Evolutionary conservation across 768 basidiomycete species (phyloP), one percentile per base, ranked within the genome.

Genomic region (Suillus occidentalis): DNA sequence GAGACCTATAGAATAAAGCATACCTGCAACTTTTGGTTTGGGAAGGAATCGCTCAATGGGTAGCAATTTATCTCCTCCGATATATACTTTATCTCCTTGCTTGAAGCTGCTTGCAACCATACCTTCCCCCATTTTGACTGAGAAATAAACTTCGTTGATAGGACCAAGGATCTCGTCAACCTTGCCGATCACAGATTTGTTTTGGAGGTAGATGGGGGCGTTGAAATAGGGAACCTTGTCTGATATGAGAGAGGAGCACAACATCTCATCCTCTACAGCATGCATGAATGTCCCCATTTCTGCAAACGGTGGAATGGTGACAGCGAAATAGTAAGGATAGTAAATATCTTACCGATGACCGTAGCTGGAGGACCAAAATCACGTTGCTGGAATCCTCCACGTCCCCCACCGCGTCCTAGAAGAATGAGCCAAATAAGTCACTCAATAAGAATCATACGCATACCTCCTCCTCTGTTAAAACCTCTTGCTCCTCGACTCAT

Each of bases 151-250:
- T 75, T 99, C 95, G 75, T 97, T 99, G 76, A 99, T 96, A 18
- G 97, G 97, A 3, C 97, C 97, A n/a, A 99, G 86, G 70, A 99
- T 99, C 78, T 99, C 97, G 78, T 99, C 97, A 49, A 99, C 91
- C 80, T 97, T 98, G 67, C 97, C 97, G 67, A 99, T 94, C 69
- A 87, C 84, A 12, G 94, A 92, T 80, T 97, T 99, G 78, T 98
- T 97, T 82, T 94, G 89, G 61, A 99, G 86, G 77, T 97, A 99
- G 74, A 99, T 95, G 58, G 97, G 96, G 0, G 97, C 96, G 77
- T 99, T 99, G 86, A 99, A 99, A 78, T 95, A 97, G 0, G 97
- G 97, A 34, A 99, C 95, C 82, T 93, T 97, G 78, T 96, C 89
- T 3, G 89, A 79, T 74, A 94, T 84, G 22, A 87, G 78, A 4